Evolutionary conservation across 140 eudicot genomes (phyloP).

Genomic region (Cichorium intybus): DNA sequence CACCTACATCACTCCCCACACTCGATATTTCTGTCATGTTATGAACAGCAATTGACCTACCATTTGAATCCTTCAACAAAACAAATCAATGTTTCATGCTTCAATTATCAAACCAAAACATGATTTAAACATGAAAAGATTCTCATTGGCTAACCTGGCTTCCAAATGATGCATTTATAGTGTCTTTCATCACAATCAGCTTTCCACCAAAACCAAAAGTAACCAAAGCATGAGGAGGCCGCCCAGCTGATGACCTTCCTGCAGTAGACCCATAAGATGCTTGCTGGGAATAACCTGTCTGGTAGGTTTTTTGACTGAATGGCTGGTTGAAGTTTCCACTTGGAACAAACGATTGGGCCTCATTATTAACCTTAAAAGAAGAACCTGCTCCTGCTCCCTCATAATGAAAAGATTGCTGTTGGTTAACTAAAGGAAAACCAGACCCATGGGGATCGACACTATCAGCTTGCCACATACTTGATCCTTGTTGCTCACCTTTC

Average conservation of each 20-base stretch:
- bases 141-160: constrained; percentile 50
- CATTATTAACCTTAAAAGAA: constrained; percentile 36
- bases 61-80: constrained; percentile 52
- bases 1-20: constrained; percentile 32
- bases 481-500: constrained; percentile 43
- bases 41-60: constrained; percentile 58
- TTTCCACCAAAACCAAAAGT: constrained; percentile 98
- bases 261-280: constrained; percentile 37
- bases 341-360: constrained; percentile 44
- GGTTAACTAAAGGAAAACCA: constrained; percentile 30
- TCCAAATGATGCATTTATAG: constrained; percentile 46
- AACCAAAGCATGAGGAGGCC: constrained; percentile 91
- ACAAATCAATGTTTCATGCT: constrained; percentile 2
- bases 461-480: constrained; percentile 53
- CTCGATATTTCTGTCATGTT: constrained; percentile 70
- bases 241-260: constrained; percentile 90
- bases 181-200: constrained; percentile 75
- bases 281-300: constrained; percentile 32
- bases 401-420: constrained; percentile 40
- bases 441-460: constrained; percentile 22
- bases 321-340: constrained; percentile 37
- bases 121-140: background rate
- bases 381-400: constrained; percentile 33
- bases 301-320: constrained; percentile 38
- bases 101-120: no score